phyloP scores from a whole-genome alignment of 2,329 filamentous ascomycete species.

The Fusarium sp. region DNA sequence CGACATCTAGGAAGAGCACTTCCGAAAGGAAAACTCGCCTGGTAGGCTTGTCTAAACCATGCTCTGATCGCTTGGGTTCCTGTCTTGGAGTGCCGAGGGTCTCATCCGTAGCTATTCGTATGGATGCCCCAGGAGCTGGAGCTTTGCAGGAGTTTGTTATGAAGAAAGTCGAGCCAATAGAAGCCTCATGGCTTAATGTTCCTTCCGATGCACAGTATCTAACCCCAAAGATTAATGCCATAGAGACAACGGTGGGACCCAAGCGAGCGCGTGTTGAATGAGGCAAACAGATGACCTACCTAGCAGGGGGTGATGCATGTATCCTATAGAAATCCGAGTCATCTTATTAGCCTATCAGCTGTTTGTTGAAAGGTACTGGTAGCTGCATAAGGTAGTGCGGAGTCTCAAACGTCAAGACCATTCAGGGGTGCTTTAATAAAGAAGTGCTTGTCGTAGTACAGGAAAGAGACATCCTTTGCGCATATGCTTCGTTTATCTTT shows the following conservation, averaged over 20 bases:
- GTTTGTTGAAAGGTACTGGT: background rate
- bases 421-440: background rate
- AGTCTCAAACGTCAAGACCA: background rate
- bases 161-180: conserved; percentile 60
- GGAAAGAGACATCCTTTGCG: background rate
- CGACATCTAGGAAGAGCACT: conserved; percentile 56
- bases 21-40: conserved; percentile 59
- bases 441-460: background rate
- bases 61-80: conserved; percentile 65
- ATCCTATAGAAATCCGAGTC: background rate
- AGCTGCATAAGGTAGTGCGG: background rate
- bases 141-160: conserved; percentile 66
- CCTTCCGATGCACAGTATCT: conserved; percentile 40
- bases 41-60: conserved; percentile 69
- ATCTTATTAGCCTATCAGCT: background rate
- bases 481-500: background rate
- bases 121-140: conserved; percentile 64
- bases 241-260: conserved; percentile 49
- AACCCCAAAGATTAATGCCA: conserved; percentile 47
- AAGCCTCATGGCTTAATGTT: conserved; percentile 62
- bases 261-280: conserved; percentile 41
- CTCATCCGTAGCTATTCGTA: conserved; percentile 69
- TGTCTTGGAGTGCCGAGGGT: conserved; percentile 70
- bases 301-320: background rate
- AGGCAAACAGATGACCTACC: background rate